These are phyloP conservation scores for Aureobasidium lini DNA, from an alignment of 2,329 filamentous ascomycete species.

Conservation along the genomic window DNA sequence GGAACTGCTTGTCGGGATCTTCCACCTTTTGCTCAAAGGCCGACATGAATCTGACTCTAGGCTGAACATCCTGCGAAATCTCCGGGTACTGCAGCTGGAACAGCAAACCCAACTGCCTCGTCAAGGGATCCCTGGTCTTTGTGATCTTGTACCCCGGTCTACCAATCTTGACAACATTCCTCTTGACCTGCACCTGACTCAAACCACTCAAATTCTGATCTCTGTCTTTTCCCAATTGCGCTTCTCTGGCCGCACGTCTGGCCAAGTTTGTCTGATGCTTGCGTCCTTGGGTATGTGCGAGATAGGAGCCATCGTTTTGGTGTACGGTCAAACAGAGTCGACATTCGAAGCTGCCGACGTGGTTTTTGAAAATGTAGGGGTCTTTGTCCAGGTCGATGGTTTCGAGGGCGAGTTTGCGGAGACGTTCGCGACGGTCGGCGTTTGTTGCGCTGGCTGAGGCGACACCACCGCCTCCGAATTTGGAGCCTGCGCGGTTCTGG, in stretches of 20 bases:
- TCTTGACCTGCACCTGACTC: slow-evolving; percentile 61
- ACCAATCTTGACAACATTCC: slow-evolving; percentile 89
- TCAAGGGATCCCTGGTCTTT: slow-evolving; percentile 84
- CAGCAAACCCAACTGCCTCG: slow-evolving; percentile 80
- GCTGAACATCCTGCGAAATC: slow-evolving; percentile 65
- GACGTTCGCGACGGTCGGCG: slow-evolving; percentile 91
- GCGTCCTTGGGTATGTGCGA: slow-evolving; percentile 94
- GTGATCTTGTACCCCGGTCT: slow-evolving; percentile 96
- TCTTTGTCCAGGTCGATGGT: slow-evolving; percentile 99
- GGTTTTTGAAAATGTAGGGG: slow-evolving; percentile 99
- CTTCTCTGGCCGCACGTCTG: slow-evolving; percentile 87
- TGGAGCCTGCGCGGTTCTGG: slow-evolving; percentile 90
- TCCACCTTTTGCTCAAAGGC: slow-evolving; percentile 94
- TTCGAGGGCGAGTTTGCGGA: slow-evolving; percentile 96
- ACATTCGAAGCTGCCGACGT: slow-evolving; percentile 96
- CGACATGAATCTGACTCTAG: slow-evolving; percentile 93
- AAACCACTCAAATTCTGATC: slow-evolving; percentile 58
- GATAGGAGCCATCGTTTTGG: slow-evolving; percentile 98
- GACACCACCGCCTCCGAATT: slow-evolving; percentile 95
- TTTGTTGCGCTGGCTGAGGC: slow-evolving; percentile 90
- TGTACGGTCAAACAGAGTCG: slow-evolving; percentile 94
- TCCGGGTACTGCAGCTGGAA: slow-evolving; percentile 96
- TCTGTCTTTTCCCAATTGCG: slow-evolving; percentile 72
- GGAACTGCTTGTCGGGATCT: slow-evolving; percentile 86
- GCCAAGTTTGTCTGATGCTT: slow-evolving; percentile 99